Conservation (phyloP, 305 asterid genomes). For the Fraxinus ornus region DNA sequence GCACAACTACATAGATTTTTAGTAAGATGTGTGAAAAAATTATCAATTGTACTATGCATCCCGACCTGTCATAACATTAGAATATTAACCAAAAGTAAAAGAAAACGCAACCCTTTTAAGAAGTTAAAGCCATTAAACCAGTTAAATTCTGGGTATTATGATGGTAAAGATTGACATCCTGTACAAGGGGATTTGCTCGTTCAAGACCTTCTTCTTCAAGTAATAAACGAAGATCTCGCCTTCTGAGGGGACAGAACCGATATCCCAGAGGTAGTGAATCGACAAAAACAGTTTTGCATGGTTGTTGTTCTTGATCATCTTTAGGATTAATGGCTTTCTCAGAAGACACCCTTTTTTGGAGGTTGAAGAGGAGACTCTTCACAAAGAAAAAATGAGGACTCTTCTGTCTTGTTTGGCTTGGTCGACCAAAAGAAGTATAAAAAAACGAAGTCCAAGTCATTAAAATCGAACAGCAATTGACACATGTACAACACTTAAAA, state of each 20-base stretch:
- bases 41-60: background rate
- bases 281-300: background rate
- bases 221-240: slow-evolving; percentile 9
- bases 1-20: background rate
- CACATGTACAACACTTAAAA: slow-evolving; percentile 3
- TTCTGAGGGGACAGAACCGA: slow-evolving; percentile 16
- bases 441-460: background rate
- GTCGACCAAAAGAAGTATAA: background rate
- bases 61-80: background rate
- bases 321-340: background rate
- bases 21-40: too few species aligned
- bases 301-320: background rate
- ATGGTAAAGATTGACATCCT: background rate
- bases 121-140: background rate
- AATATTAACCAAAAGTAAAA: background rate
- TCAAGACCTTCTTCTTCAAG: background rate
- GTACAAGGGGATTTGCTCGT: background rate
- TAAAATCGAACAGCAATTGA: slow-evolving; percentile 7
- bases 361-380: background rate
- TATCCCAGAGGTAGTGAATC: background rate
- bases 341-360: background rate
- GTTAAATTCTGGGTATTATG: background rate
- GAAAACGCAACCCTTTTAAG: background rate
- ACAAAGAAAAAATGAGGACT: background rate
- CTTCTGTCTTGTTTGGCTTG: background rate